These are phyloP conservation scores for Chamaecrista fasciculata DNA, from an alignment of 306 rosid species.

Conservation along the genomic window DNA sequence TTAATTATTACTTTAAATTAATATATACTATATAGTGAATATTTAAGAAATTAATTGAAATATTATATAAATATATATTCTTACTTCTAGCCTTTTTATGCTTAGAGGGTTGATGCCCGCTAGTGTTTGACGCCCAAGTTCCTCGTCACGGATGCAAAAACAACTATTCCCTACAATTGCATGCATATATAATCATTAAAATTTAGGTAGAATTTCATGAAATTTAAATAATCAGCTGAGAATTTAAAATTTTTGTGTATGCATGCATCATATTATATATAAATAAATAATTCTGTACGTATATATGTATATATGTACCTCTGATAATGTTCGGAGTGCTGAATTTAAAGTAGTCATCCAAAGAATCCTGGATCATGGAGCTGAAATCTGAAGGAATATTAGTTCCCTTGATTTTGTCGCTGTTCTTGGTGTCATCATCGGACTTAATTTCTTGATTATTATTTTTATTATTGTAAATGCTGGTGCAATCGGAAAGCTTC, in stretches of 20 bases:
- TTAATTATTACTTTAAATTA: too few relatives aligned
- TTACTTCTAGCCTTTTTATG: constrained; percentile 39
- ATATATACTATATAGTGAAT: too few relatives aligned
- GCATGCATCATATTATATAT: too few relatives aligned
- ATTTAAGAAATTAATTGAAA: too few relatives aligned
- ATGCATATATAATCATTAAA: too few relatives aligned
- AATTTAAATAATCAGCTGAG: too few relatives aligned
- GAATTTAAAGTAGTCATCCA: constrained; percentile 36
- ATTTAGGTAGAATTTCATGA: too few relatives aligned
- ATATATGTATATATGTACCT: constrained; percentile 8
- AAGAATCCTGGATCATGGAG: constrained; percentile 4
- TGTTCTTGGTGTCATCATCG: not conserved
- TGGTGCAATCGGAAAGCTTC: constrained; percentile 30
- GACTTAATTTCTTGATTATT: not conserved
- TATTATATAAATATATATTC: too few relatives aligned
- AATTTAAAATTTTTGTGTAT: too few relatives aligned
- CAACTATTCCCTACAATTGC: constrained; percentile 21
- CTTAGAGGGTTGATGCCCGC: constrained; percentile 44
- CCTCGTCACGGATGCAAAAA: constrained; percentile 31
- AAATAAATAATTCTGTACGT: too few relatives aligned
- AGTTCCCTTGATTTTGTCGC: not conserved
- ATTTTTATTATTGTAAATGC: constrained; percentile 25
- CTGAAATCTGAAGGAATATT: not conserved
- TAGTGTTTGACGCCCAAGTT: constrained; percentile 42
- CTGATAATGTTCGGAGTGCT: constrained; percentile 14